Conservation (phyloP, 805 yeast genomes). For the Candida andamanensis region DNA sequence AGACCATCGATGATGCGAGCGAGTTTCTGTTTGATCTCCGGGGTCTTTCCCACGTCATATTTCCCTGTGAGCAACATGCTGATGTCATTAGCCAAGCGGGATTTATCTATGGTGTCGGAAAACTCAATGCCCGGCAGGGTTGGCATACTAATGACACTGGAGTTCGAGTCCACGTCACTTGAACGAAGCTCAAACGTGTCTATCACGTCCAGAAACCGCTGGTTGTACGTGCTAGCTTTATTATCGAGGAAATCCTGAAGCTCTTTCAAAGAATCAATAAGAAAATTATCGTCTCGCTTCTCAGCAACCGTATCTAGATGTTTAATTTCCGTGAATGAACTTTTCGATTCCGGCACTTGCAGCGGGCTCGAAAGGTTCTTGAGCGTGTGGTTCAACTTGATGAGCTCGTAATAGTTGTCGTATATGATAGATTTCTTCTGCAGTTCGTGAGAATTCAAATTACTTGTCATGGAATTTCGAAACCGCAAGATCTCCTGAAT, state of each 20-base stretch:
- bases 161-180: constrained; percentile 11
- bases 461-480: constrained; percentile 34
- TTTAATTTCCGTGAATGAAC: constrained; percentile 7
- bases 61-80: constrained; percentile 2
- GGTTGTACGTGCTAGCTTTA: constrained; percentile 15
- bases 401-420: constrained; percentile 70
- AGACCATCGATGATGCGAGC: constrained; percentile 11
- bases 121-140: constrained; percentile 1
- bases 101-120: constrained; percentile 11
- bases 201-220: constrained; percentile 19
- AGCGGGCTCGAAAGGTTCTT: constrained; percentile 15
- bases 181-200: constrained; percentile 9
- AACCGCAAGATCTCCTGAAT: constrained; percentile 27
- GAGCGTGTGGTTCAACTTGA: constrained; percentile 58
- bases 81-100: constrained; percentile 5
- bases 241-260: constrained; percentile 18
- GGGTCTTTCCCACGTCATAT: constrained; percentile 1
- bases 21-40: constrained; percentile 8
- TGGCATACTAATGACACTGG: constrained; percentile 15
- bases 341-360: constrained; percentile 3
- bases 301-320: constrained; percentile 2
- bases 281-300: constrained; percentile 13
- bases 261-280: constrained; percentile 19
- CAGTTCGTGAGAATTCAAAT: constrained; percentile 49
- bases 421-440: constrained; percentile 67